phyloP scores from a whole-genome alignment of 345 rosid genomes.

The Melaleuca quinquenervia region DNA sequence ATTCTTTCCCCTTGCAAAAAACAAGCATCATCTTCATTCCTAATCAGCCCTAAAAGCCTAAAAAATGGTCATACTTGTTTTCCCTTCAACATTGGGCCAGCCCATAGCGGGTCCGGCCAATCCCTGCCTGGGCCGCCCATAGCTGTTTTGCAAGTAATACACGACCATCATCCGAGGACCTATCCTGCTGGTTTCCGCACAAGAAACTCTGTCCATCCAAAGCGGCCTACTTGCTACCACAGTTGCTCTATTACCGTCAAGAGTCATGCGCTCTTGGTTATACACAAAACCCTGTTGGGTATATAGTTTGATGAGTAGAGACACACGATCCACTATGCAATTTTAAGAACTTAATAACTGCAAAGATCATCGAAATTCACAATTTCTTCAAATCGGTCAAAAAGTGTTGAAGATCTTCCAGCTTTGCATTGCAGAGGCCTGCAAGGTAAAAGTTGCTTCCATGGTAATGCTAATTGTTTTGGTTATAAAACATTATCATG shows the following conservation, averaged over 20 bases:
- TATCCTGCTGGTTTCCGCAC: neutral
- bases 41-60: neutral
- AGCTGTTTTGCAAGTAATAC: neutral
- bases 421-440: conserved; percentile 28
- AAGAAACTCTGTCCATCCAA: neutral
- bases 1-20: neutral
- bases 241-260: neutral
- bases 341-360: neutral
- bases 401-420: conserved; percentile 55
- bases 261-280: neutral
- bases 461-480: neutral
- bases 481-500: neutral
- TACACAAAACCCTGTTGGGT: neutral
- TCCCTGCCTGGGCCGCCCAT: neutral
- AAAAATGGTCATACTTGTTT: neutral
- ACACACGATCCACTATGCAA: neutral
- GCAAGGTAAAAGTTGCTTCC: neutral
- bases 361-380: neutral
- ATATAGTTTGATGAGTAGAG: neutral
- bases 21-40: neutral
- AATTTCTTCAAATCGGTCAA: conserved; percentile 35
- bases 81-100: neutral
- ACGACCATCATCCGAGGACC: neutral
- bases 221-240: neutral
- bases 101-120: neutral